Evolutionary conservation across 768 basidiomycete genomes (phyloP), one percentile per base, ranked within the genome.

Genomic region (Agaricus blazei): DNA sequence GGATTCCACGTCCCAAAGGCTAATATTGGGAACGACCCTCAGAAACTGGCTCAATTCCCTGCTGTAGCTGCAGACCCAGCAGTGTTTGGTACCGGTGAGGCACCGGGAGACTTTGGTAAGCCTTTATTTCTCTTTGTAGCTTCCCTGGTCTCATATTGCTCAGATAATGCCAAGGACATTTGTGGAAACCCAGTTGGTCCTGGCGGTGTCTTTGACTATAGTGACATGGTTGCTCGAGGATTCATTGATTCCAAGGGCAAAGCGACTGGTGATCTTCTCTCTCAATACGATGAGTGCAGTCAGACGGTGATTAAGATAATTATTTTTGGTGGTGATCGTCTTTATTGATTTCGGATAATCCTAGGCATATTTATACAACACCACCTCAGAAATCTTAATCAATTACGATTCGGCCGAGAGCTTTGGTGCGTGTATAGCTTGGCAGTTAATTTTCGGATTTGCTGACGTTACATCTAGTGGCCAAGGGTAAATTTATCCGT

Each of bases 331-430:
- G 4, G 34, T 34, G 34, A 34, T 7, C 7, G 7, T 4, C 27
- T 19, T 14, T 26, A 28, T 23, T 51, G n/a, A 31, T 49, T 48
- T 29, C 43, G 38, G 19, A 48, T 31, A 40, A 36, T 58, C 44
- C 11, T 60, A 88, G 85, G 80, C 87, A 0, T 86, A 75, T 54
- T 75, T 88, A 19, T 89, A 87, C 68, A 74, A 85, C 63, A 51
- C 70, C 14, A 69, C 63, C 2, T 70, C 73, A 0, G 62, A 80
- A 42, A 70, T 81, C 36, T 74, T 86, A 77, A 72, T 89, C 26
- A 82, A 86, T 2, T 90, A 75, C 58, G 88, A 90, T 59, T 72
- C 87, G 54, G 68, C 82, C 0, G 58, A 66, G 36, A 83, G 87
- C 9, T 84, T 85, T 54, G 65, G 77, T 71, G 56, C 24, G 68